Percentiles rank a stretch among this genome's conserved stretches.
These are phyloP conservation scores for Saprolegnia diclina DNA, from an alignment of 352 stramenopile species.

Conservation along the genomic window DNA sequence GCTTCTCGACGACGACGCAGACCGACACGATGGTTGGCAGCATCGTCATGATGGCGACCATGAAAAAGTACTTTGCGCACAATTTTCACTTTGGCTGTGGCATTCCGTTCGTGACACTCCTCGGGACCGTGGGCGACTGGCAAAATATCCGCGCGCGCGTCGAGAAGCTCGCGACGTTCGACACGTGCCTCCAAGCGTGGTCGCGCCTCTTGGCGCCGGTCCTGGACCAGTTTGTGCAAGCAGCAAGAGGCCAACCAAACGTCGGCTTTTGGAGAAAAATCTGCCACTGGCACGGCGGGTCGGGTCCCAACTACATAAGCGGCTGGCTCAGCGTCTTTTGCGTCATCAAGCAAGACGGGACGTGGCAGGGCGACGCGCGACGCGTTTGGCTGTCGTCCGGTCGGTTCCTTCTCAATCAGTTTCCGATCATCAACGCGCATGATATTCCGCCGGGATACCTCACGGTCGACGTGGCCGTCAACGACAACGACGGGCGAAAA, in stretches of 20 bases:
- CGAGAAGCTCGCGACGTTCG: background rate
- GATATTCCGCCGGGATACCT: constrained; percentile 15
- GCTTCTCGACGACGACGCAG: constrained; percentile 8
- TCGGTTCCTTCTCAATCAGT: too few species aligned
- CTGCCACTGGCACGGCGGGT: background rate
- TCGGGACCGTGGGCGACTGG: constrained; percentile 8
- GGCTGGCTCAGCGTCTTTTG: too few species aligned
- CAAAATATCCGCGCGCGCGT: constrained; percentile 15
- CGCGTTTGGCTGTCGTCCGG: background rate
- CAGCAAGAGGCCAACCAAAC: background rate
- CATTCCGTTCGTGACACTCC: constrained; percentile 7
- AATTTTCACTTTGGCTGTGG: background rate
- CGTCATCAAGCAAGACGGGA: too few species aligned
- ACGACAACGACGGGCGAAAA: constrained; percentile 12
- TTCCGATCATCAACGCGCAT: constrained; percentile 7
- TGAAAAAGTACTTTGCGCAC: constrained; percentile 13
- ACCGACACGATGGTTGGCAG: constrained; percentile 14
- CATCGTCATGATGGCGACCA: constrained; percentile 19
- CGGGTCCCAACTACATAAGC: background rate
- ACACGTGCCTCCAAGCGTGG: background rate
- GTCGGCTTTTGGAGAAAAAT: constrained; percentile 7
- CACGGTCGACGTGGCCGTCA: constrained; percentile 16
- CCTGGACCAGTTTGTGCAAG: constrained; percentile 10
- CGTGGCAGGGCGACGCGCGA: too few species aligned
- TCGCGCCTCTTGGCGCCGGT: background rate